Base-by-base conservation (phyloP, 2,329 filamentous ascomycete species). In the Penicillium aurantiogriseum region DNA sequence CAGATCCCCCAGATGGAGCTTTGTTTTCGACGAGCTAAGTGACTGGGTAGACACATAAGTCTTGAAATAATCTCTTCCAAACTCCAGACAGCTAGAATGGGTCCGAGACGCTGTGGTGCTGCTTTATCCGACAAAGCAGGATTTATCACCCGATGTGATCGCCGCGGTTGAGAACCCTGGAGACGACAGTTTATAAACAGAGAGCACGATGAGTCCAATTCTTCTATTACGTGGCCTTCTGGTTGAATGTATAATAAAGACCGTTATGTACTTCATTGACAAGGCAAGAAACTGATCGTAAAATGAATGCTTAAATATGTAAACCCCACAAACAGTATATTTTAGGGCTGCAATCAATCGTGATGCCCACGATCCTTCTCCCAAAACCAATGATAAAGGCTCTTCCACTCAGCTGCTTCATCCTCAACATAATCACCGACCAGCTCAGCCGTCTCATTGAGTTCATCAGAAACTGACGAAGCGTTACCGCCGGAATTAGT, bases 381-480 rank as follows among this genome's bases (percentile, higher is more conserved):
- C 73, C 74, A 74, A 42, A 77, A 76, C 74, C 73, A 76, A 56
- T 71, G 70, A 56, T 79, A 79, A 46, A 78, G 58, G 44, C 68
- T 72, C 61, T 70, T 71, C 74, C 76, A 77, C 49, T 76, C 71
- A 2, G 62, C 67, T 10, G 70, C 69, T 39, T 76, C 75, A 56
- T 79, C 77, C 49, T 79, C 76, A 29, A 79, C 74, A 63, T 79
- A 79, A 56, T 79, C 77, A 3, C 69, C 72, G 17, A 79, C 76
- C 62, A 79, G 67, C 59, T 78, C 76, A 8, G 76, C 77, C 33
- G 76, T 76, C 58, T 78, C 77, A 58, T 78, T 75, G 5, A 73
- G 64, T 11, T 69, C 70, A 48, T 63, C 58, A 5, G 63, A 23
- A 43, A 63, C 23, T 39, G 57, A 43, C 0, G 62, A 15, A n/a